Conservation (phyloP, 176 grass and related monocot species). For the Bothriochloa decipiens region DNA sequence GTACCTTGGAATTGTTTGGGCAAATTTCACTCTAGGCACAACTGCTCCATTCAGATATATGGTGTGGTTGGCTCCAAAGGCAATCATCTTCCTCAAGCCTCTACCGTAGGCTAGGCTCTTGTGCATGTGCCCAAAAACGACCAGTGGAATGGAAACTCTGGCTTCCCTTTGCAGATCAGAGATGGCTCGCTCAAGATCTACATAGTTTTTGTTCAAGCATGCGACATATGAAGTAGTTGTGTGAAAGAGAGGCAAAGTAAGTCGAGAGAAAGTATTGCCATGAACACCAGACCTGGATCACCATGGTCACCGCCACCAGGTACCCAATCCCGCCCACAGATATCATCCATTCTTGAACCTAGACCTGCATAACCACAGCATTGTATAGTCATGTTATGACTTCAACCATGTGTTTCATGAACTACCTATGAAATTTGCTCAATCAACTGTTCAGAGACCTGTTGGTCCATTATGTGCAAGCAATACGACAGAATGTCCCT, state of each 20-base stretch:
- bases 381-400: not conserved
- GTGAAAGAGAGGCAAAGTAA: conserved; percentile 16
- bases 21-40: conserved; percentile 74
- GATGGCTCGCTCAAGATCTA: conserved; percentile 81
- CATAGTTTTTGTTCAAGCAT: not conserved
- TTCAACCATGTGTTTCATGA: not conserved
- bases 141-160: conserved; percentile 66
- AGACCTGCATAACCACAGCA: conserved; percentile 55
- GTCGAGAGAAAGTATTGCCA: not conserved
- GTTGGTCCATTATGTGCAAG: conserved; percentile 98
- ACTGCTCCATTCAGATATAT: conserved; percentile 87
- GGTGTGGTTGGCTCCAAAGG: conserved; percentile 47
- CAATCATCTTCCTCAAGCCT: conserved; percentile 79
- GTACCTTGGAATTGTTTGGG: not conserved
- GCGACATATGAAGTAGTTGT: not conserved
- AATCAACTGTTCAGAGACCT: conserved; percentile 52
- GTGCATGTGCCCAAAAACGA: conserved; percentile 96
- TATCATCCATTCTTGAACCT: conserved; percentile 80
- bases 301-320: conserved; percentile 77
- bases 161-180: conserved; percentile 65
- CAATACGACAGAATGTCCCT: conserved; percentile 70
- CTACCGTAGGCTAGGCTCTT: conserved; percentile 72
- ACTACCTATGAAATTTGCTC: not conserved
- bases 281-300: conserved; percentile 74
- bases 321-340: conserved; percentile 88